Evolutionary conservation across 768 basidiomycete species (phyloP).

Genomic region (Fomitopsis serialis): DNA sequence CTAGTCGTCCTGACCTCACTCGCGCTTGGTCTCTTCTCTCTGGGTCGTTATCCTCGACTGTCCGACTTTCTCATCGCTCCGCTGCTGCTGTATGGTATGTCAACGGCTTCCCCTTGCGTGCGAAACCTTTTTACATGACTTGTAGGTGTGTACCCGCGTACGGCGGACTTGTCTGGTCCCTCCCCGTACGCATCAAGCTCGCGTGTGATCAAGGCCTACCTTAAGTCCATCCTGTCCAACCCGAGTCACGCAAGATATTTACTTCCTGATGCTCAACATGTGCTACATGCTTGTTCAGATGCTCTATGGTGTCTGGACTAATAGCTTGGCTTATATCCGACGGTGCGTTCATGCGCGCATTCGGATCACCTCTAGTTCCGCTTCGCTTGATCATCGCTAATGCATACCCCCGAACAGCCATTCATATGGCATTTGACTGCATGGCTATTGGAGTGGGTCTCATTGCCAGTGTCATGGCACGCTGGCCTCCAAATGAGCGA

Average conservation of each 20-base stretch:
- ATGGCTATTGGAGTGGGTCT: constrained; percentile 95
- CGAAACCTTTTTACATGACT: not conserved
- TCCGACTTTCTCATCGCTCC: constrained; percentile 53
- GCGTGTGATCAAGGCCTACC: constrained; percentile 50
- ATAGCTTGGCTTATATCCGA: constrained; percentile 95
- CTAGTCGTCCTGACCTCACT: constrained; percentile 41
- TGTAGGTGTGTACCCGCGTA: constrained; percentile 10
- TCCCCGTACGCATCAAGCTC: constrained; percentile 21
- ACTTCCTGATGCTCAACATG: constrained; percentile 92
- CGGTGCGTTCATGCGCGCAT: constrained; percentile 40
- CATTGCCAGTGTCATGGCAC: constrained; percentile 95
- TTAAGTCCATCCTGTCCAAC: constrained; percentile 90
- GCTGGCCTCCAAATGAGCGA: constrained; percentile 90
- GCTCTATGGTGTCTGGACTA: constrained; percentile 97
- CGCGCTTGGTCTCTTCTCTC: constrained; percentile 55
- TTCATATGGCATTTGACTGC: constrained; percentile 99
- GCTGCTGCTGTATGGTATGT: constrained; percentile 62
- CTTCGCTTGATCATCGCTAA: too few relatives aligned
- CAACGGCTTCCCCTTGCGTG: not conserved
- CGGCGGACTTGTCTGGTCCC: constrained; percentile 1
- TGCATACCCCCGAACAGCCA: constrained; percentile 71
- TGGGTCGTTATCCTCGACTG: constrained; percentile 54
- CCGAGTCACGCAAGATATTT: constrained; percentile 95
- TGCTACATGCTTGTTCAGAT: constrained; percentile 97
- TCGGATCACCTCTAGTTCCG: too few relatives aligned